Evolutionary conservation across 2,329 filamentous ascomycete genomes (phyloP), one percentile per base, ranked within the genome.

Genomic region (Xylariales sp.): DNA sequence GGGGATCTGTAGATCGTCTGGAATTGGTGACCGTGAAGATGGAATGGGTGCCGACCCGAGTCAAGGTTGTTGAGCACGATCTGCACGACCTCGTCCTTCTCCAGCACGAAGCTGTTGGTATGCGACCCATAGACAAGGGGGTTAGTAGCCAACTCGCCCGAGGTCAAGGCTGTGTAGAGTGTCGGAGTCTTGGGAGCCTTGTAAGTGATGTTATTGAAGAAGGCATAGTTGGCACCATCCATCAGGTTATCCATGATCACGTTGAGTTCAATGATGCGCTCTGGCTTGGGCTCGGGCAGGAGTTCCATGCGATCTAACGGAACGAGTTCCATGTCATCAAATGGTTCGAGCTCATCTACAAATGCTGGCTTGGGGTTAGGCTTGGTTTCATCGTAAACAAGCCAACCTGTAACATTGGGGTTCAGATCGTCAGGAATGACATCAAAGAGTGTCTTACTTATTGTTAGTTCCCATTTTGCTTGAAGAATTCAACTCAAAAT

Each of bases 201-300:
- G 58, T 90, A 95, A 20, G 85, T 88, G 45, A 88, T 77, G 59
- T 86, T 81, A 67, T 91, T 90, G 65, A 86, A 78, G 61, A 82
- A 81, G 43, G 78, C 81, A 17, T 87, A 87, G 59, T 77, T 74
- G 19, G 75, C 76, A 2, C 85, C 85, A 41, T 89, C 73, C 15
- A 69, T 70, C 10, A 88, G 70, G 43, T 83, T 81, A 49, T 80
- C 72, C 76, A 86, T 85, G 42, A 68, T 67, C 4, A 86, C 71
- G 43, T 76, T 67, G 4, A 93, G 68, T 29, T 74, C 72, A 25
- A 93, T 68, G 2, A 66, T 67, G n/a, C n/a, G n/a, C n/a, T n/a
- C n/a, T 45, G 78, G 71, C 57, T 84, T 77, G 0, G 85, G 81
- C 6, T 78, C 65, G 2, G 72, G 69, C 5, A 82, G 71, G 3